A percentile compares a stretch with the other conserved stretches of the same genome.
Evolutionary conservation across 1,139 yeast species (phyloP).

Genomic region (Eremothecium cymbalariae): DNA sequence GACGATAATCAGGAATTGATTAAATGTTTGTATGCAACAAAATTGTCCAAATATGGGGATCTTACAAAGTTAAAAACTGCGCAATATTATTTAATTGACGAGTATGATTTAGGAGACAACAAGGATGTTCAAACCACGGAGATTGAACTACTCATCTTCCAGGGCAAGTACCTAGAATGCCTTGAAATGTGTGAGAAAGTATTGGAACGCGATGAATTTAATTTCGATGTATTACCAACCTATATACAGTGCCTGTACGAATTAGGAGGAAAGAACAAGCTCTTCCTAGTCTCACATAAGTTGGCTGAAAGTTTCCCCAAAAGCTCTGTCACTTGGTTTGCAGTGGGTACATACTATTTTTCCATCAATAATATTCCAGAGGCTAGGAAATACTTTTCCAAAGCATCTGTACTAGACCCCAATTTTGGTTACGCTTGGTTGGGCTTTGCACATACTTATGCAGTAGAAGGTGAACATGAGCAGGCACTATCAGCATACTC

Average conservation of each 20-base stretch:
- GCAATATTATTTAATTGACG: slow-evolving; percentile 56
- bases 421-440: slow-evolving; percentile 96
- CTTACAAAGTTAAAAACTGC: slow-evolving; percentile 56
- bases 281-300: slow-evolving; percentile 76
- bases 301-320: slow-evolving; percentile 81
- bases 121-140: slow-evolving; percentile 60
- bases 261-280: slow-evolving; percentile 69
- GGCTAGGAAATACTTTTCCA: slow-evolving; percentile 80
- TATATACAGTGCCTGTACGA: slow-evolving; percentile 84
- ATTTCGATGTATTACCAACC: slow-evolving; percentile 66
- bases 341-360: slow-evolving; percentile 85
- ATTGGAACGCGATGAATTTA: slow-evolving; percentile 57
- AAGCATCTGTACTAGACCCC: slow-evolving; percentile 82
- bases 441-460: slow-evolving; percentile 97
- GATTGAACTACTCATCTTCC: slow-evolving; percentile 67
- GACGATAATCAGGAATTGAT: slow-evolving; percentile 79
- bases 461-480: slow-evolving; percentile 96
- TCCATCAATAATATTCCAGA: slow-evolving; percentile 67
- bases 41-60: slow-evolving; percentile 67
- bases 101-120: slow-evolving; percentile 61
- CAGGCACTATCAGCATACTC: slow-evolving; percentile 97
- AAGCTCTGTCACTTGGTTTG: slow-evolving; percentile 81
- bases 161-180: slow-evolving; percentile 76
- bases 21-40: slow-evolving; percentile 63
- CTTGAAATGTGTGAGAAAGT: slow-evolving; percentile 61